Evolutionary conservation across 805 yeast genomes (phyloP).

Genomic region (Hanseniaspora hatyaiensis): DNA sequence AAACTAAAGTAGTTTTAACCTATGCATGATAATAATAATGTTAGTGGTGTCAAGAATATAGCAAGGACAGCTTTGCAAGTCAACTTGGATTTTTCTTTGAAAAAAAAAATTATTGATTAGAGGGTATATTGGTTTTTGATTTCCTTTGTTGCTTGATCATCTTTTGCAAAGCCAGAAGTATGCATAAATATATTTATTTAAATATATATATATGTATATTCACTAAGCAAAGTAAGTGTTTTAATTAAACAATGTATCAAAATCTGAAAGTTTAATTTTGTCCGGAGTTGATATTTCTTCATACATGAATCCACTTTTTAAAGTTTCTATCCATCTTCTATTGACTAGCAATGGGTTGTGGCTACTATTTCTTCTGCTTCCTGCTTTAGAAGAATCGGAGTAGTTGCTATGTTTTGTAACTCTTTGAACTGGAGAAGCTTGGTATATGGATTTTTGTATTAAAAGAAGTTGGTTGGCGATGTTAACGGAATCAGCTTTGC

Average conservation of each 20-base stretch:
- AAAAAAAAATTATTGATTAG: no score
- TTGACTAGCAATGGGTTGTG: not conserved
- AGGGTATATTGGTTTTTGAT: no score
- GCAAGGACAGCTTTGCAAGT: no score
- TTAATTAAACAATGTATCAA: conserved; percentile 39
- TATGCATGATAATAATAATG: no score
- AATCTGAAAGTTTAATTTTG: conserved; percentile 59
- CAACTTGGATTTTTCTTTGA: no score
- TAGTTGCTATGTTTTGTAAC: not conserved
- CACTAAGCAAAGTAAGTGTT: not conserved
- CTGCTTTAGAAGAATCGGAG: no score
- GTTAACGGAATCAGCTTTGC: no score
- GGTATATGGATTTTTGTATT: conserved; percentile 5
- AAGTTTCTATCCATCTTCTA: conserved; percentile 55
- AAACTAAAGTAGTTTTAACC: no score
- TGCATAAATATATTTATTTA: no score
- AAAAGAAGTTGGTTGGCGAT: conserved; percentile 6
- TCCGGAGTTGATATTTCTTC: conserved; percentile 75
- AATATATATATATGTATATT: not conserved
- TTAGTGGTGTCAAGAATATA: no score
- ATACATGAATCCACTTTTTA: conserved; percentile 63
- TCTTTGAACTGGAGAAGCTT: conserved; percentile 7
- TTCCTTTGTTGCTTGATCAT: no score
- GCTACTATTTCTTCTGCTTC: not conserved
- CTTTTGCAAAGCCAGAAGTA: no score